Conservation (phyloP, 2,329 filamentous ascomycete species). For the Diaporthe sp. region DNA sequence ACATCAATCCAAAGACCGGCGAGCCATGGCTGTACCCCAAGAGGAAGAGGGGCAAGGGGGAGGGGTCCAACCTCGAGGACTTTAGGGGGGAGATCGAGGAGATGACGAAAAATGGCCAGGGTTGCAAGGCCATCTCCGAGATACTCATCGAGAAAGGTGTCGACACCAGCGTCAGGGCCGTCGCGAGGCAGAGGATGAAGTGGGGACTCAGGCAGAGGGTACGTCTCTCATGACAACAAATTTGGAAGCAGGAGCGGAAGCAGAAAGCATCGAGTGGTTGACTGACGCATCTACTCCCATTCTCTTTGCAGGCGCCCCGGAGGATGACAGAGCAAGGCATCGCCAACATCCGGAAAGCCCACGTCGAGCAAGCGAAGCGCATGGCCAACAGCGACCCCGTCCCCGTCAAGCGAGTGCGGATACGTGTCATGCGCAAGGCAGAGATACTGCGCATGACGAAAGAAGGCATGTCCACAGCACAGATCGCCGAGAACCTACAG, state of each 20-base stretch:
- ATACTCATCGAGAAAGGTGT: constrained; percentile 32
- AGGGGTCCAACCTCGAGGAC: constrained; percentile 31
- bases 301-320: background rate
- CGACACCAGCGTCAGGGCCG: constrained; percentile 34
- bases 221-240: background rate
- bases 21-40: constrained; percentile 35
- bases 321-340: constrained; percentile 36
- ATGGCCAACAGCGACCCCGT: constrained; percentile 28
- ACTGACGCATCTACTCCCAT: too few species aligned
- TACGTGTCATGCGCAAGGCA: constrained; percentile 36
- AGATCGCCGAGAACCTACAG: constrained; percentile 35
- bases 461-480: constrained; percentile 24
- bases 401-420: constrained; percentile 26
- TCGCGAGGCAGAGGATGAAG: constrained; percentile 34
- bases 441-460: constrained; percentile 39
- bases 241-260: background rate
- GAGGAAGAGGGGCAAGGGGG: constrained; percentile 11
- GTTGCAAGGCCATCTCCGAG: constrained; percentile 34
- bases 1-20: constrained; percentile 30
- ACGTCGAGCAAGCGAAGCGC: constrained; percentile 30
- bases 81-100: constrained; percentile 36
- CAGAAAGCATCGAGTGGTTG: too few species aligned
- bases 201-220: constrained; percentile 36
- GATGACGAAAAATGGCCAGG: constrained; percentile 34
- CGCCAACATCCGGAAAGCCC: constrained; percentile 37